Base-by-base conservation (phyloP, 495 filamentous ascomycete species). In the Trichocladium antarcticum region DNA sequence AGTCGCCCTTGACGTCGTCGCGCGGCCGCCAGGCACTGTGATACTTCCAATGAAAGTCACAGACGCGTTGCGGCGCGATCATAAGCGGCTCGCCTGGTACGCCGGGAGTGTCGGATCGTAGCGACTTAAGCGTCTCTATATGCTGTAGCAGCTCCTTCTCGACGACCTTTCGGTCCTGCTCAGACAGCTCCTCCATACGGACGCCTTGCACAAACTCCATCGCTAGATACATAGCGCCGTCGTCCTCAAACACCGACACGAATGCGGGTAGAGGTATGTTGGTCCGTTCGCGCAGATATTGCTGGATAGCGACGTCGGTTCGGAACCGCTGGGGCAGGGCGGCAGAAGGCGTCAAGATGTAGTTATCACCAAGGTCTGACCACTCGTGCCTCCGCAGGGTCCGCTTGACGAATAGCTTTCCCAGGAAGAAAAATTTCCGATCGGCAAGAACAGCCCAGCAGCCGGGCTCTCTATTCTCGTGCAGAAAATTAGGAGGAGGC, bases 1-100 rank as follows among this genome's bases (percentile, higher is more conserved):
- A 64, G 31, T 58, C 47, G n/a, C 37, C 45, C 27, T 31, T 38
- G 28, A 36, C 15, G 5, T 35, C 37, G 24, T 8, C 5, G 27
- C 20, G 29, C 36, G 46, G 46, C 17, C 24, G 37, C 46, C 46
- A 49, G 37, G 35, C 39, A 10, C 19, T 49, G 38, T 49, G 24
- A 24, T 31, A 11, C 16, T 49, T 32, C 46, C 37, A 49, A 14
- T 11, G 17, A 10, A 11, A 16, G 37, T 27, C 15, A 17, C 5
- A 10, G 38, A 49, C 37, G 15, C 46, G 19, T 6, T 41, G 32
- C 16, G 46, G 46, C 28, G 45, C 22, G 31, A 37, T 40, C 12
- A 48, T 19, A n/a, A 48, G 45, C 24, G 36, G 29, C 28, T 48
- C 14, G 37, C 45, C 44, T 22, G 43, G 43, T 16, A 45, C 44